Evolutionary conservation across 2,329 filamentous ascomycete species (phyloP).

Genomic region (Fusarium verticillioides): DNA sequence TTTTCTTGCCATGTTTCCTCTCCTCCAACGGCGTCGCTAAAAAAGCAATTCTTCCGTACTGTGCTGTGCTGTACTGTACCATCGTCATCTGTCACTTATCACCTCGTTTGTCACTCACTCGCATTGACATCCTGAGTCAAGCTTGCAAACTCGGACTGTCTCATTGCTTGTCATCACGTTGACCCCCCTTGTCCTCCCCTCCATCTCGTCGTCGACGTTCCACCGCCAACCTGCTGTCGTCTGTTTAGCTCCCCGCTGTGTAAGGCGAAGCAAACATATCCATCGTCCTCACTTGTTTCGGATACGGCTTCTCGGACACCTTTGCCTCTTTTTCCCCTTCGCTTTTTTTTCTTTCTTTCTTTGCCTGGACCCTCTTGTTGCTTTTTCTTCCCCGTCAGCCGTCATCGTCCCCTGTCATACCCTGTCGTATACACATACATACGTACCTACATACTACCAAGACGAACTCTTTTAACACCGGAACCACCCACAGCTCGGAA

Average conservation of each 20-base stretch:
- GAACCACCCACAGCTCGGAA: background rate
- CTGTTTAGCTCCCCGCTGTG: constrained; percentile 41
- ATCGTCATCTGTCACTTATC: constrained; percentile 5
- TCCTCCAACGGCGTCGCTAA: constrained; percentile 11
- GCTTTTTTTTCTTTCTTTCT: constrained; percentile 17
- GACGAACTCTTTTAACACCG: constrained; percentile 19
- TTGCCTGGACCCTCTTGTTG: constrained; percentile 10
- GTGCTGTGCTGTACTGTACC: background rate
- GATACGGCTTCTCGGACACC: constrained; percentile 20
- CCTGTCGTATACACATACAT: background rate
- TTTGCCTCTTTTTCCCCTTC: constrained; percentile 6
- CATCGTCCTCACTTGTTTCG: constrained; percentile 33
- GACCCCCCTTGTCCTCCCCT: constrained; percentile 43
- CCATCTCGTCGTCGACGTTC: constrained; percentile 38
- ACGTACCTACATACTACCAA: background rate
- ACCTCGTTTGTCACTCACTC: constrained; percentile 1
- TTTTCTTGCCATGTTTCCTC: constrained; percentile 3
- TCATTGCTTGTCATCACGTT: constrained; percentile 37
- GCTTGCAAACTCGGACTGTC: constrained; percentile 33
- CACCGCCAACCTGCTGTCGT: constrained; percentile 43
- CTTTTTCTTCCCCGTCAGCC: constrained; percentile 8
- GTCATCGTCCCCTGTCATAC: constrained; percentile 6
- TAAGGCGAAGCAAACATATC: constrained; percentile 46
- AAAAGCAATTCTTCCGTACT: constrained; percentile 26
- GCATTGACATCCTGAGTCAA: constrained; percentile 3